Percentiles rank a stretch among this genome's conserved stretches.
Evolutionary conservation across 257 asterid species (phyloP).

Genomic region (Plectranthus barbatus): DNA sequence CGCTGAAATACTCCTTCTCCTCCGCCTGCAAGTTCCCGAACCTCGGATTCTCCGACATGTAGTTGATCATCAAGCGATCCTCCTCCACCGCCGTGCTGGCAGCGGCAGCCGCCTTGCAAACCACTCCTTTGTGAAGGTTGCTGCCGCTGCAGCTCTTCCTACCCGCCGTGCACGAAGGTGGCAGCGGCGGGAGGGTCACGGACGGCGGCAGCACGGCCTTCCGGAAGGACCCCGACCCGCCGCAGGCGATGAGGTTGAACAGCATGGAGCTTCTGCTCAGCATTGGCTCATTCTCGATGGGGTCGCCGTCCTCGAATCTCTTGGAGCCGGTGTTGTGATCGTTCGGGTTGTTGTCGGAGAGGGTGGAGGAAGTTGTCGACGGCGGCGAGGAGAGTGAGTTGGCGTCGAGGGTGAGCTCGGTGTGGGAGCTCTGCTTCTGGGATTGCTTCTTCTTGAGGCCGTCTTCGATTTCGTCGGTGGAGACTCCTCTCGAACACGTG

Average conservation of each 20-base stretch:
- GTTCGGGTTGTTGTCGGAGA: conserved; percentile 36
- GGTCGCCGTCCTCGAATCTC: conserved; percentile 57
- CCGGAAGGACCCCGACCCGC: conserved; percentile 62
- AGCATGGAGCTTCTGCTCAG: conserved; percentile 60
- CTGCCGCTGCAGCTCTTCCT: conserved; percentile 55
- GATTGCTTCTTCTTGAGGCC: conserved; percentile 15
- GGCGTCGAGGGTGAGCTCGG: conserved; percentile 24
- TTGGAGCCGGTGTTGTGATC: neutral
- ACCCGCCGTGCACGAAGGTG: conserved; percentile 5
- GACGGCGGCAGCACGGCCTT: conserved; percentile 19
- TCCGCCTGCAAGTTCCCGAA: conserved; percentile 60
- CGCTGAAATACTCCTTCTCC: conserved; percentile 87
- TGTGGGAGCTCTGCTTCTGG: conserved; percentile 1
- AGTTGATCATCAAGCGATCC: conserved; percentile 39
- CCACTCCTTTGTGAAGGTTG: conserved; percentile 40
- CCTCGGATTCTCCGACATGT: conserved; percentile 91
- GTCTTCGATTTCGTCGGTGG: conserved; percentile 37
- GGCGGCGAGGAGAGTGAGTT: conserved; percentile 44
- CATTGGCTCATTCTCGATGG: conserved; percentile 42
- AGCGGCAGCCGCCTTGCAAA: conserved; percentile 36
- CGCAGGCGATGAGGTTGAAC: conserved; percentile 68
- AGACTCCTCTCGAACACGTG: conserved; percentile 52
- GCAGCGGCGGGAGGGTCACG: conserved; percentile 12
- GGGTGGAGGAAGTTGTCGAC: conserved; percentile 55
- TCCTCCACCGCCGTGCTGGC: conserved; percentile 36